A percentile compares a stretch with the other conserved stretches of the same genome.
Evolutionary conservation across 2,329 filamentous ascomycete species (phyloP).

Genomic region (Coleophoma crateriformis): DNA sequence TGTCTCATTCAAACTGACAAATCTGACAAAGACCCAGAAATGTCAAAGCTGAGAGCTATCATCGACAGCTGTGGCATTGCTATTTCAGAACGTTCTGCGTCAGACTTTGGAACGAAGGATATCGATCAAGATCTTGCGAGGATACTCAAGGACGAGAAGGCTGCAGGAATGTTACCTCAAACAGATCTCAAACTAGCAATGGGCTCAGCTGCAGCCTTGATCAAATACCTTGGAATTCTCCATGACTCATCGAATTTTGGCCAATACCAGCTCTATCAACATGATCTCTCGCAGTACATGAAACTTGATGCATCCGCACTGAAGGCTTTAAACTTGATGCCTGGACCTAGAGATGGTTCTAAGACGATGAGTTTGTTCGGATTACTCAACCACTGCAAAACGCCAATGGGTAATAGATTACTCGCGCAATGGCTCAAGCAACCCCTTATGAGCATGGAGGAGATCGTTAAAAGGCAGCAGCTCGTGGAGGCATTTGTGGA

Average conservation of each 20-base stretch:
- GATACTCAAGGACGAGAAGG: slow-evolving; percentile 79
- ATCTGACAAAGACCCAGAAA: slow-evolving; percentile 77
- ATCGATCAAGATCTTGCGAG: slow-evolving; percentile 93
- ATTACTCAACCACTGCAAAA: slow-evolving; percentile 95
- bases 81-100: slow-evolving; percentile 69
- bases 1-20: slow-evolving; percentile 80
- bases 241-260: slow-evolving; percentile 93
- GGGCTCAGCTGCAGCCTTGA: slow-evolving; percentile 87
- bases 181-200: slow-evolving; percentile 93
- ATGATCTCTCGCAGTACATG: slow-evolving; percentile 96
- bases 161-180: slow-evolving; percentile 73
- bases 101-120: slow-evolving; percentile 82
- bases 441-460: slow-evolving; percentile 82
- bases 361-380: slow-evolving; percentile 97
- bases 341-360: slow-evolving; percentile 86
- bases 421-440: slow-evolving; percentile 97
- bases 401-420: slow-evolving; percentile 82
- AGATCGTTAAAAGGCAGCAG: slow-evolving; percentile 88
- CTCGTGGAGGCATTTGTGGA: slow-evolving; percentile 91
- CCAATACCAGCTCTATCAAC: slow-evolving; percentile 94
- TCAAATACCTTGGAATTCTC: slow-evolving; percentile 89
- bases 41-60: slow-evolving; percentile 81
- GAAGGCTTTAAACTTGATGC: slow-evolving; percentile 95
- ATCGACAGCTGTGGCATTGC: slow-evolving; percentile 90
- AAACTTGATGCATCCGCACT: slow-evolving; percentile 93